Percentiles rank a stretch among this genome's conserved stretches.
Conservation (phyloP, 2,329 filamentous ascomycete species). For the Pseudogymnoascus sp. region DNA sequence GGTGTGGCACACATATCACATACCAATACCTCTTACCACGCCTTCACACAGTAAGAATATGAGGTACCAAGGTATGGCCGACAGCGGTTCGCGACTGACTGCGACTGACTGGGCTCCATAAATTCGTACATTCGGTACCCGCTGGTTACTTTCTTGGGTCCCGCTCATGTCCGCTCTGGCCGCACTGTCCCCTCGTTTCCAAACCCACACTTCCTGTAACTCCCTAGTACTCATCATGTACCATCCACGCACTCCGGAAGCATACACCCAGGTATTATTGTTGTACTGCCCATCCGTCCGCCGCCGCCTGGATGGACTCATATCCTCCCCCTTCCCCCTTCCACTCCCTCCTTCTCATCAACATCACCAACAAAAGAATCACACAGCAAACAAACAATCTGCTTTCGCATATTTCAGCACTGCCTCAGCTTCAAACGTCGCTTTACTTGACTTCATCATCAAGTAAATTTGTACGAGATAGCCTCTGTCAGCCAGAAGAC, state of each 20-base stretch:
- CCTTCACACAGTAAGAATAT: not conserved
- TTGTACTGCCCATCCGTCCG: not conserved
- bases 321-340: slow-evolving; percentile 26
- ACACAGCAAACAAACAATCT: slow-evolving; percentile 33
- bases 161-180: not conserved
- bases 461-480: slow-evolving; percentile 1
- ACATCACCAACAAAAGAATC: slow-evolving; percentile 39
- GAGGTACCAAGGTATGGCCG: not conserved
- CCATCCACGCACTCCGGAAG: not conserved
- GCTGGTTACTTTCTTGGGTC: not conserved
- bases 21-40: not conserved
- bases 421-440: not conserved
- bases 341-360: slow-evolving; percentile 37
- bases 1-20: not conserved
- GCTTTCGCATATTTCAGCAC: slow-evolving; percentile 3
- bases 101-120: not conserved
- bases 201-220: not conserved
- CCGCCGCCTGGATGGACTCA: not conserved
- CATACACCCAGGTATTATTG: not conserved
- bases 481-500: slow-evolving; percentile 2
- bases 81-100: not conserved
- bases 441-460: slow-evolving; percentile 1
- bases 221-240: not conserved
- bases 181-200: not conserved
- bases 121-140: slow-evolving; percentile 1